Evolutionary conservation across 1,284 basidiomycete species (phyloP).

Genomic region (Chondrostereum purpureum): DNA sequence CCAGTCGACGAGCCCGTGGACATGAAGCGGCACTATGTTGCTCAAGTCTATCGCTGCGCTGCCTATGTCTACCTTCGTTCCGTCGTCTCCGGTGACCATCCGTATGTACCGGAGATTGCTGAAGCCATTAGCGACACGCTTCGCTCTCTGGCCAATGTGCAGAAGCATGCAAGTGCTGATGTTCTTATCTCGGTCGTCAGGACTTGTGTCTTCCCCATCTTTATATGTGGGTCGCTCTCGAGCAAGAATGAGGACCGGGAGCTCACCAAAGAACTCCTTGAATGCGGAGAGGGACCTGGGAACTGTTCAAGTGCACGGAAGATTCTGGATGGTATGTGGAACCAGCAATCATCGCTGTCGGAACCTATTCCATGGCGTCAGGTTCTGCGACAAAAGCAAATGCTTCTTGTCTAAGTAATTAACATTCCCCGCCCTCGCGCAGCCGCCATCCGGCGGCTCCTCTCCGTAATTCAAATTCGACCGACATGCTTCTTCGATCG

Average conservation of each 20-base stretch:
- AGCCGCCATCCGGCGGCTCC: not conserved
- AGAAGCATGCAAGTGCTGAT: constrained; percentile 23
- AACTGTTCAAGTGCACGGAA: constrained; percentile 52
- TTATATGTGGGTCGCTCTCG: constrained; percentile 64
- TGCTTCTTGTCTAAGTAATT: constrained; percentile 56
- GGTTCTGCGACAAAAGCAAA: constrained; percentile 40
- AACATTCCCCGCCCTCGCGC: not conserved
- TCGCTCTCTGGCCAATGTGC: constrained; percentile 38
- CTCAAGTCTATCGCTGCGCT: constrained; percentile 70
- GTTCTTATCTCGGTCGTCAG: constrained; percentile 44
- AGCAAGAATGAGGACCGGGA: constrained; percentile 38
- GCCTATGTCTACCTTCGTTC: constrained; percentile 66
- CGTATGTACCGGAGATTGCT: constrained; percentile 54
- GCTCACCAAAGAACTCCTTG: constrained; percentile 41
- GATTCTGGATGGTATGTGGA: constrained; percentile 61
- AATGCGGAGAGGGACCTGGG: constrained; percentile 33
- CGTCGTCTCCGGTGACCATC: constrained; percentile 63
- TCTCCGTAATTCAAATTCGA: not conserved
- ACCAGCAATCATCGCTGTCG: constrained; percentile 17
- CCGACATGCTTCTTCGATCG: not conserved
- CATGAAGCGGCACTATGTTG: constrained; percentile 44
- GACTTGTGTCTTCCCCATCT: constrained; percentile 72
- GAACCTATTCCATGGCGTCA: constrained; percentile 55
- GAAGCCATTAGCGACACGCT: constrained; percentile 51
- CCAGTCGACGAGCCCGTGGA: constrained; percentile 21